Evolutionary conservation across 23 red algal genomes (phyloP).

Genomic region (Cyanidioschyzon merolae): DNA sequence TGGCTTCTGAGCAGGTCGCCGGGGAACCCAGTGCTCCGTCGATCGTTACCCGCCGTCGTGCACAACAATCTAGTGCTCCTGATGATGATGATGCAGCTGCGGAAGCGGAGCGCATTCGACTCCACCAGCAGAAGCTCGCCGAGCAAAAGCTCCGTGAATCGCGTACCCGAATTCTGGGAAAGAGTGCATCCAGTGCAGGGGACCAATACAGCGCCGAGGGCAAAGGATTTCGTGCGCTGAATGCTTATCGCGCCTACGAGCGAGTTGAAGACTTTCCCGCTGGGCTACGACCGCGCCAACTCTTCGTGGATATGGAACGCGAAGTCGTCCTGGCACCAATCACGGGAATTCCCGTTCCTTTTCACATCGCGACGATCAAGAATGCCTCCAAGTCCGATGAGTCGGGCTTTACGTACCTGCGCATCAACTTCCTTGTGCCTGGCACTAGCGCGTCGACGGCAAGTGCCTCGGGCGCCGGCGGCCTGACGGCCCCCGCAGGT

Average conservation of each 20-base stretch:
- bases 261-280: conserved; percentile 37
- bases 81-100: conserved; percentile 28
- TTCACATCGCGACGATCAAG: conserved; percentile 85
- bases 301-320: conserved; percentile 82
- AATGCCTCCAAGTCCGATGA: conserved; percentile 92
- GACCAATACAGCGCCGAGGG: background rate
- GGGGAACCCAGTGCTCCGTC: conserved; percentile 19
- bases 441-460: background rate
- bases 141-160: conserved; percentile 55
- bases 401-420: conserved; percentile 71
- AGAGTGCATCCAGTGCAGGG: background rate
- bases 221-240: conserved; percentile 23
- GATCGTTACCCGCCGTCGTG: conserved; percentile 25
- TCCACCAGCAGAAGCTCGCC: conserved; percentile 74
- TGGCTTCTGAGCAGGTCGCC: background rate
- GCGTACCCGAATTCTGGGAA: background rate
- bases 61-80: conserved; percentile 1
- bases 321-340: conserved; percentile 84
- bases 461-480: conserved; percentile 3
- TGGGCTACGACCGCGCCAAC: conserved; percentile 36
- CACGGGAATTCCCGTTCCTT: conserved; percentile 91
- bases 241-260: conserved; percentile 58
- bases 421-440: conserved; percentile 88
- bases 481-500: conserved; percentile 22
- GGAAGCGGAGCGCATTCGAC: conserved; percentile 41